Evolutionary conservation across 75 land plant species (phyloP).

Genomic region (Cryptomeria japonica): DNA sequence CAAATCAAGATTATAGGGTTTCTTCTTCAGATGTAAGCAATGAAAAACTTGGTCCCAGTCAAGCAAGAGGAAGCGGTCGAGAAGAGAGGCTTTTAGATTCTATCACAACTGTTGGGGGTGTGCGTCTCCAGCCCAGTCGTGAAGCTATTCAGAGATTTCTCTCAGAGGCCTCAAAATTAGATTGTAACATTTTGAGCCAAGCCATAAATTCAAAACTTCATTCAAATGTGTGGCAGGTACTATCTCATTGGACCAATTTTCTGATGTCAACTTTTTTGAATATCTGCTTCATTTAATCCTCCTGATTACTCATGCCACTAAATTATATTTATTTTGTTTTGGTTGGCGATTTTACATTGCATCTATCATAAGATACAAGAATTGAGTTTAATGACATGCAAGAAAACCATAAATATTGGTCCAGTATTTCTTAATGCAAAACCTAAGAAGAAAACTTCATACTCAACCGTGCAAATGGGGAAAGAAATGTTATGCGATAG

Average conservation of each 20-base stretch:
- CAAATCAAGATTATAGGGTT: constrained; percentile 35
- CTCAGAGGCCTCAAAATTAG: constrained; percentile 63
- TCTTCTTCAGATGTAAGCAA: constrained; percentile 20
- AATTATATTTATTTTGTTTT: neutral
- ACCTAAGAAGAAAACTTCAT: neutral
- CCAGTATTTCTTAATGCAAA: neutral
- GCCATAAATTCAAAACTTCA: constrained; percentile 83
- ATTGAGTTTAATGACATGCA: neutral
- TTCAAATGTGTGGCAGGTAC: constrained; percentile 91
- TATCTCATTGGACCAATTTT: neutral
- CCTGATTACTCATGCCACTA: neutral
- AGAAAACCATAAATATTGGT: neutral
- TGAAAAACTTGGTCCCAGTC: constrained; percentile 28
- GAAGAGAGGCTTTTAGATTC: constrained; percentile 91
- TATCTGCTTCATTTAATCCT: neutral
- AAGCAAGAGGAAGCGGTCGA: constrained; percentile 42
- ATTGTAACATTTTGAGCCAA: constrained; percentile 57
- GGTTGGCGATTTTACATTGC: neutral
- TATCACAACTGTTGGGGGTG: constrained; percentile 91
- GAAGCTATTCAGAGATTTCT: constrained; percentile 85
- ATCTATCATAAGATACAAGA: neutral
- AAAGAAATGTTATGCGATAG: neutral
- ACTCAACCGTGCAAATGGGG: neutral
- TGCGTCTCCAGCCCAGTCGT: constrained; percentile 95
- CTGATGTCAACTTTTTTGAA: neutral